Percentiles rank a stretch among this genome's conserved stretches.
Evolutionary conservation across 352 stramenopile genomes (phyloP).

Genomic region (Pythium utonaiense): DNA sequence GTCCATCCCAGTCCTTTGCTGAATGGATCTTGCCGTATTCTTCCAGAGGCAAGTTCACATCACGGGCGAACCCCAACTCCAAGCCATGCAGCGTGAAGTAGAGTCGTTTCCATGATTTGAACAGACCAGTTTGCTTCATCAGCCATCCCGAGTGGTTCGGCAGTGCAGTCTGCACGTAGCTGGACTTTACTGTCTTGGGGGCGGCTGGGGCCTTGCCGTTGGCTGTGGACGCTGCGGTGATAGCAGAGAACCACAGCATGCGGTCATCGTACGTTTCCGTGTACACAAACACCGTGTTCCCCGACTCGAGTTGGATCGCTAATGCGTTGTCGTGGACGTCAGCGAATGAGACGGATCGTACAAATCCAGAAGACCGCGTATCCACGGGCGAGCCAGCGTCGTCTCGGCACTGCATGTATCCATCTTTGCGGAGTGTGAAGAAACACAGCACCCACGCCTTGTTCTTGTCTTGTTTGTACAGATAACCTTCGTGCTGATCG

Average conservation of each 20-base stretch:
- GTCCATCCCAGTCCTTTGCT: conserved; percentile 66
- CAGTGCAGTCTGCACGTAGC: conserved; percentile 68
- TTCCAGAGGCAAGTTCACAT: conserved; percentile 63
- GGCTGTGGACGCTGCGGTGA: conserved; percentile 51
- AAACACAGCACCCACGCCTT: conserved; percentile 54
- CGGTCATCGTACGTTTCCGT: conserved; percentile 76
- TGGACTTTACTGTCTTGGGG: conserved; percentile 57
- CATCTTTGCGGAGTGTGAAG: conserved; percentile 65
- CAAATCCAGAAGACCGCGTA: conserved; percentile 53
- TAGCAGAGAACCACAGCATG: conserved; percentile 80
- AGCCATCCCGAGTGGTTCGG: conserved; percentile 80
- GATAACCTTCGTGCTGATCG: conserved; percentile 64
- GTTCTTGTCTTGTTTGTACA: conserved; percentile 63
- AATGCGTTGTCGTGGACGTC: conserved; percentile 69
- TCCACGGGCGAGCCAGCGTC: conserved; percentile 39
- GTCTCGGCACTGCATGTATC: conserved; percentile 68
- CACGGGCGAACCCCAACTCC: conserved; percentile 67
- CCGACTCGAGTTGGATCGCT: conserved; percentile 64
- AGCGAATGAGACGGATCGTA: conserved; percentile 64
- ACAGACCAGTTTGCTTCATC: conserved; percentile 67
- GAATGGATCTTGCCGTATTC: conserved; percentile 56
- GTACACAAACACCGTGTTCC: conserved; percentile 65
- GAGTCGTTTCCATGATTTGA: conserved; percentile 80
- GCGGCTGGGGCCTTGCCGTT: conserved; percentile 41
- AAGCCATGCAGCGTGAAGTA: conserved; percentile 79